Evolutionary conservation across 2,329 filamentous ascomycete species (phyloP).

Genomic region (Apiospora rasikravindrae): DNA sequence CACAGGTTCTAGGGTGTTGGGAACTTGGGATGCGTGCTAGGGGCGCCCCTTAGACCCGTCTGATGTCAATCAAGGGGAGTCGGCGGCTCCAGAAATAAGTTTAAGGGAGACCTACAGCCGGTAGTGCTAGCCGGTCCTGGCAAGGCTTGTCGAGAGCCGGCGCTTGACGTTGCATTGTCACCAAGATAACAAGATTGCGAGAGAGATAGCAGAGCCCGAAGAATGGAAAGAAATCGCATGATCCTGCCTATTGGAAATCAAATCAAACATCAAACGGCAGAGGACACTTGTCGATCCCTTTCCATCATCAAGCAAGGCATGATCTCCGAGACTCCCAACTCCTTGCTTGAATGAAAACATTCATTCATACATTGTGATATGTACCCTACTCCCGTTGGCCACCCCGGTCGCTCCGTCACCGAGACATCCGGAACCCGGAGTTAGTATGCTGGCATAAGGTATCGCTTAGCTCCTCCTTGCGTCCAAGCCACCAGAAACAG

Average conservation of each 20-base stretch:
- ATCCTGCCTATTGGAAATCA: neutral
- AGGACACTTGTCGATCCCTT: neutral
- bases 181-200: neutral
- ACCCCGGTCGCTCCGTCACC: neutral
- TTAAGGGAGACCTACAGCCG: neutral
- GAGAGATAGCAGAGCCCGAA: neutral
- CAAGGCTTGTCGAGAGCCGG: neutral
- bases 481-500: neutral
- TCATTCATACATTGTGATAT: neutral
- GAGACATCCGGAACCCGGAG: neutral
- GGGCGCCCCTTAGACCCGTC: neutral
- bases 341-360: neutral
- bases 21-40: neutral
- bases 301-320: neutral
- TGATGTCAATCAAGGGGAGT: neutral
- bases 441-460: neutral
- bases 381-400: neutral
- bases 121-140: slow-evolving; percentile 2
- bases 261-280: neutral
- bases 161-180: slow-evolving; percentile 3
- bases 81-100: neutral
- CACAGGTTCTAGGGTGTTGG: neutral
- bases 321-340: neutral
- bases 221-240: neutral
- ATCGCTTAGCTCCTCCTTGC: neutral